Evolutionary conservation across 306 rosid genomes (phyloP), one percentile per base, ranked within the genome.

Genomic region (Sesbania bispinosa): DNA sequence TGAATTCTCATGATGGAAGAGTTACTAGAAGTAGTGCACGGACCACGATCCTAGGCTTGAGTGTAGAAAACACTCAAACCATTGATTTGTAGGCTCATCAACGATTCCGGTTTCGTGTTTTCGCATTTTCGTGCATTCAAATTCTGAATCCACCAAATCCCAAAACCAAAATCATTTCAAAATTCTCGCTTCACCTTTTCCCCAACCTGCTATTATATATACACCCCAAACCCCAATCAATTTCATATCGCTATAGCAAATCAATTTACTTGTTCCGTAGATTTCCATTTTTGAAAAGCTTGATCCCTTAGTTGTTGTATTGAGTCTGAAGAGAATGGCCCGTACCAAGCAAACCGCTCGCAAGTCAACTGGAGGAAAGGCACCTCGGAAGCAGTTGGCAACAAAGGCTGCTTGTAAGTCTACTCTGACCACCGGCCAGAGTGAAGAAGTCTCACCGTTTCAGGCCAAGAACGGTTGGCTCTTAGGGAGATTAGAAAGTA

Each of bases 311-410:
- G 29, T 60, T 20, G 10, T n/a, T 26, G 1, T 3, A 9, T 11
- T 1, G 4, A 54, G 8, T 13, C 9, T 2, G 14, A 38, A 38
- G 14, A 10, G 11, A 33, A 88, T 88, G 93, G 93, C 90, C 0
- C 82, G 90, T 9, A 88, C 90, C 0, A 88, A 88, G 88, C 90
- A 88, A 6, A 83, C 90, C 0, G 88, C 93, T 0, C 62, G 90
- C 0, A 88, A 88, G 5, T 88, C 93, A 1, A 88, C 90, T 30
- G 93, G 93, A 6, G 90, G 93, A 6, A 88, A 88, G 65, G 93
- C 88, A 0, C 90, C 88, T 0, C 67, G 93, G 73, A 88, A 85
- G 81, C 90, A 88, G 32, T 50, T 88, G 55, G 90, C 93, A 0
- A 85, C 90, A 0, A 88, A 85, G 30, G 93, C 93, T 0, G 93